phyloP scores from a whole-genome alignment of 1,284 basidiomycete genomes.

The Tremellales sp. region DNA sequence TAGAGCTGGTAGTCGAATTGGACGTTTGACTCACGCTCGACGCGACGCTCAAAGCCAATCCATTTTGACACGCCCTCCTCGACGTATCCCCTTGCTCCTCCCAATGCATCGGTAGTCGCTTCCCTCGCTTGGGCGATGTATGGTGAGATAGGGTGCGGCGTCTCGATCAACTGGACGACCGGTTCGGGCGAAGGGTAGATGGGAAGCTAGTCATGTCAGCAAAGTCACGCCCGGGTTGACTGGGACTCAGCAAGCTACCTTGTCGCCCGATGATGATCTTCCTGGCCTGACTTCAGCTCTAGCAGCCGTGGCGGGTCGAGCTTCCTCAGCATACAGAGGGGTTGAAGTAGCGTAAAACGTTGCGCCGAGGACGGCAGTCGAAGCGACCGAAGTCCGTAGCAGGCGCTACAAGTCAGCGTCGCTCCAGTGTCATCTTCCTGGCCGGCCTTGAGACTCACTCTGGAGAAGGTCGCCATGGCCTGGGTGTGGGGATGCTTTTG shows the following conservation, averaged over 20 bases:
- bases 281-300: constrained; percentile 23
- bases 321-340: constrained; percentile 17
- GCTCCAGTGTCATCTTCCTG: background rate
- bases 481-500: background rate
- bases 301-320: background rate
- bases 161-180: constrained; percentile 64
- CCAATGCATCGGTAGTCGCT: constrained; percentile 56
- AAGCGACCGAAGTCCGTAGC: background rate
- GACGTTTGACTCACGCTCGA: constrained; percentile 69
- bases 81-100: constrained; percentile 59
- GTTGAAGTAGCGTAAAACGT: constrained; percentile 10
- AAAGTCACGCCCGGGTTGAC: background rate
- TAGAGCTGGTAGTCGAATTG: background rate
- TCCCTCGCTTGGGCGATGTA: constrained; percentile 66
- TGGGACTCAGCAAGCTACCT: constrained; percentile 21
- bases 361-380: constrained; percentile 9
- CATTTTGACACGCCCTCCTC: constrained; percentile 68
- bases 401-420: background rate
- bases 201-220: constrained; percentile 57
- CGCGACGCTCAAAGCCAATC: constrained; percentile 73
- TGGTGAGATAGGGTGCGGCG: constrained; percentile 65
- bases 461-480: background rate
- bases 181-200: constrained; percentile 61
- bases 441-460: background rate
- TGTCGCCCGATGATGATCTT: constrained; percentile 27